Percentiles rank a stretch among this genome's conserved stretches.
Evolutionary conservation across 208 protist genomes (phyloP).

Genomic region (Leishmania amazonensis): DNA sequence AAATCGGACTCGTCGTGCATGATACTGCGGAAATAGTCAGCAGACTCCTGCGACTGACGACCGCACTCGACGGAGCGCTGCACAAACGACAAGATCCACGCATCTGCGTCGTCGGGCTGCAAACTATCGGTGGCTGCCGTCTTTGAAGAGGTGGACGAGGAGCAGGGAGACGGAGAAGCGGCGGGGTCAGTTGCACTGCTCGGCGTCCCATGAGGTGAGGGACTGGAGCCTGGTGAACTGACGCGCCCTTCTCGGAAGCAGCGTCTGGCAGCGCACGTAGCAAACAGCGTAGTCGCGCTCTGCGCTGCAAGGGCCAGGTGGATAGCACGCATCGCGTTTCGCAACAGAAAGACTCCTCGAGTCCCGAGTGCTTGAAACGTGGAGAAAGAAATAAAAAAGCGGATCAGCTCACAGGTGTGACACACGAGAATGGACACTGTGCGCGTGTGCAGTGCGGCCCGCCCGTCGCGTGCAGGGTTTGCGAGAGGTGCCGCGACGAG

Average conservation of each 20-base stretch:
- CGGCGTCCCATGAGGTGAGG: not conserved
- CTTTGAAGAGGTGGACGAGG: not conserved
- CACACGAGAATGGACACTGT: not conserved
- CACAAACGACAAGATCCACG: slow-evolving; percentile 47
- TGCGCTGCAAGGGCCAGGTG: not conserved
- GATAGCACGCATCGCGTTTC: not conserved
- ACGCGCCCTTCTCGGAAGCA: not conserved
- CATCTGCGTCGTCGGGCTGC: slow-evolving; percentile 33
- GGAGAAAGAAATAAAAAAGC: not conserved
- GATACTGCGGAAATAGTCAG: slow-evolving; percentile 73
- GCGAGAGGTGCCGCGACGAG: not conserved
- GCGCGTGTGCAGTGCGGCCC: not conserved
- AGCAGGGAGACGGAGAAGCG: not conserved
- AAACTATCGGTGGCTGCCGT: not conserved
- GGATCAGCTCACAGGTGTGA: not conserved
- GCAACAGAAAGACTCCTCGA: not conserved
- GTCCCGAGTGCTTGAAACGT: not conserved
- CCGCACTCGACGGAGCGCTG: slow-evolving; percentile 49
- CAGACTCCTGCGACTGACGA: slow-evolving; percentile 43
- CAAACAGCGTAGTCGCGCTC: not conserved
- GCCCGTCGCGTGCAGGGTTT: not conserved
- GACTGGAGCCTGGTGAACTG: not conserved
- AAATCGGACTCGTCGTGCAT: slow-evolving; percentile 68
- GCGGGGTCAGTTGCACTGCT: not conserved
- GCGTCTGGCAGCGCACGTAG: not conserved